A percentile compares a stretch with the other conserved stretches of the same genome.
Conservation (phyloP, 2,329 filamentous ascomycete genomes). For the Venturiaceae sp. region DNA sequence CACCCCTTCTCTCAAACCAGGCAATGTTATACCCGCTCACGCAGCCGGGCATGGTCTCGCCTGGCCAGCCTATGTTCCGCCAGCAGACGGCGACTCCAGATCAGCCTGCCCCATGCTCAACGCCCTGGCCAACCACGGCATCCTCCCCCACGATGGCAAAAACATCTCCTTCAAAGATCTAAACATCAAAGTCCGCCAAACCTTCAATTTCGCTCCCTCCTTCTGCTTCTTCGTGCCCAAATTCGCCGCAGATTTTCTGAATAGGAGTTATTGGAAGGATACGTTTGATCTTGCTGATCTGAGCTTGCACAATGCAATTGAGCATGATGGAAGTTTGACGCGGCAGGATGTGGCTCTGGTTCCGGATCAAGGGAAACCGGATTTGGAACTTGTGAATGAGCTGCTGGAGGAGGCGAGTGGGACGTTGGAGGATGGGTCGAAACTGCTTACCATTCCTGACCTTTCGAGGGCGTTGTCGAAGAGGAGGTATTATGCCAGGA, state of each 20-base stretch:
- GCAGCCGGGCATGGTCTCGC: conserved; percentile 23
- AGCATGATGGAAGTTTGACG: conserved; percentile 25
- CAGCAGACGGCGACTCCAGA: conserved; percentile 16
- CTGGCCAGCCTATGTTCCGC: conserved; percentile 28
- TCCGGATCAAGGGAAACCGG: conserved; percentile 15
- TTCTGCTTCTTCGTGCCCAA: conserved; percentile 20
- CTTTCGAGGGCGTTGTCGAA: conserved; percentile 23
- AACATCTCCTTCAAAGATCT: conserved; percentile 19
- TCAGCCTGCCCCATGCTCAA: conserved; percentile 23
- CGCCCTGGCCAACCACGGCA: conserved; percentile 22
- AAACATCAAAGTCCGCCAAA: conserved; percentile 15
- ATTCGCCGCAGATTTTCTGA: conserved; percentile 12
- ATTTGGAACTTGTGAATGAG: conserved; percentile 17
- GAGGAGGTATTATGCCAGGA: conserved; percentile 23
- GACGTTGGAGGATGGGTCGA: conserved; percentile 20
- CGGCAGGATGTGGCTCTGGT: conserved; percentile 17
- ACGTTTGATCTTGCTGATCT: conserved; percentile 20
- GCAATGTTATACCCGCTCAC: conserved; percentile 24
- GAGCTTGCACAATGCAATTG: conserved; percentile 17
- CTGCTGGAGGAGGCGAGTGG: conserved; percentile 25
- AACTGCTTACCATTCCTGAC: conserved; percentile 25
- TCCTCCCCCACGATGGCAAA: conserved; percentile 23
- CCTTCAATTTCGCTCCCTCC: conserved; percentile 19
- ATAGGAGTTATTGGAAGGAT: conserved; percentile 5
- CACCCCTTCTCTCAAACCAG: conserved; percentile 24